These are phyloP conservation scores for Microdochium bolleyi DNA, from an alignment of 2,329 filamentous ascomycete species.

Conservation along the genomic window DNA sequence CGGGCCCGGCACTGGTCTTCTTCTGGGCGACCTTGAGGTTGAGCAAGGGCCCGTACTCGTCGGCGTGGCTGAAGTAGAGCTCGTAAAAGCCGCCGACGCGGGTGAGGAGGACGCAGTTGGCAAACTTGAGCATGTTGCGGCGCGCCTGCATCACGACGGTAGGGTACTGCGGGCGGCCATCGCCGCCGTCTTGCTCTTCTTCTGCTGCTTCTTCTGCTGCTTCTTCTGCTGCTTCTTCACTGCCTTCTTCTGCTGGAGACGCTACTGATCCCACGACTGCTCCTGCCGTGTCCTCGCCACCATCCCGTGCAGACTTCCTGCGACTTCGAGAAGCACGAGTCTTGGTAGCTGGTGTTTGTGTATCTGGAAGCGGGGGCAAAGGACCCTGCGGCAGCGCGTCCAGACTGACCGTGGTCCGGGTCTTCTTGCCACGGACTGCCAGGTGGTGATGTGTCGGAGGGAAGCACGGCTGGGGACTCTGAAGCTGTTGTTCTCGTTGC, in stretches of 20 bases:
- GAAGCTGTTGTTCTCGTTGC: no score
- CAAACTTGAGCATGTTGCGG: constrained; percentile 84
- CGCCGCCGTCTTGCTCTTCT: constrained; percentile 31
- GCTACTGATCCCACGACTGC: no score
- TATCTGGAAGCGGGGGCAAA: constrained; percentile 18
- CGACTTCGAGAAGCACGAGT: not conserved
- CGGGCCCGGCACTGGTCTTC: constrained; percentile 68
- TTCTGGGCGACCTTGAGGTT: constrained; percentile 81
- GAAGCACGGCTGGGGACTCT: no score
- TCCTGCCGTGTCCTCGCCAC: no score
- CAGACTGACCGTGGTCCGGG: constrained; percentile 42
- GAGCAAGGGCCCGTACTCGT: constrained; percentile 76
- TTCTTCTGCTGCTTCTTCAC: constrained; percentile 13
- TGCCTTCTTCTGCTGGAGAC: no score
- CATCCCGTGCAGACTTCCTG: not conserved
- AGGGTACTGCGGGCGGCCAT: constrained; percentile 57
- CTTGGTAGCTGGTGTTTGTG: not conserved
- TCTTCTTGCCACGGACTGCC: constrained; percentile 43
- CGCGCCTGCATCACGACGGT: constrained; percentile 82
- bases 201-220: constrained; percentile 12
- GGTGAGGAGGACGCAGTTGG: constrained; percentile 84
- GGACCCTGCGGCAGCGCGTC: constrained; percentile 50
- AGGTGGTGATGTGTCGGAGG: not conserved
- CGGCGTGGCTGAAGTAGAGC: constrained; percentile 93
- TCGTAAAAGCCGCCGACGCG: constrained; percentile 96